Evolutionary conservation across 768 basidiomycete species (phyloP), one percentile per base, ranked within the genome.

Genomic region (Collybia sordida): DNA sequence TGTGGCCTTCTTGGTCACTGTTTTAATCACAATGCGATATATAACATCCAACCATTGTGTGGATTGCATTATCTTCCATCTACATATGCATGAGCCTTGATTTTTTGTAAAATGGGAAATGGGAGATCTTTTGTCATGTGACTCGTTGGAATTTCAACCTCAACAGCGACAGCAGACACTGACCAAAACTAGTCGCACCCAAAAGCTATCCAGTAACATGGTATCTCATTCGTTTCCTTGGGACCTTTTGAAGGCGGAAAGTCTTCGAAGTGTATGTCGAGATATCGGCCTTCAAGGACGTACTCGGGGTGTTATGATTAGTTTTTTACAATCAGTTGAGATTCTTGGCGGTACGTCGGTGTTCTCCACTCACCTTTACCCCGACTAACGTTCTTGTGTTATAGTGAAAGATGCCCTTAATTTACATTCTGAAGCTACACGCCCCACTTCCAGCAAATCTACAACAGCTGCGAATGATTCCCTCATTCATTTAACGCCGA

Each of bases 221-320:
- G 36, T 23, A 37, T 37, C 36, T 18, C 22, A 34, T 9, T n/a
- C 17, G 19, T 59, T 57, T 49, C 60, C 60, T 15, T 59, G 58
- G 54, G 54, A 54, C 31, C 31, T n/a, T 14, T 38, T 62, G n/a
- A 62, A 54, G 54, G 60, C 58, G 9, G 58, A 51, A 35, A 59
- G 58, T 23, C 43, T 62, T 14, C 60, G 58, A 28, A 24, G 25
- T 7, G 23, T 62, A 48, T 62, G 58, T 46, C 37, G 52, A 21
- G 60, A 62, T 36, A 27, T 62, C 11, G 56, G 58, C 7, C 38
- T 47, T 5, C 6, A 49, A 11, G n/a, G 41, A 14, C 6, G 9
- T 5, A 7, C 37, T 23, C 55, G 55, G 38, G 52, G 54, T 14
- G 27, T 35, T 17, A 58, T 59, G 58, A 22, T 56, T 40, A 22